phyloP scores from a whole-genome alignment of 192 early-diverging fungal species.

The Rhizophagus sp. region DNA sequence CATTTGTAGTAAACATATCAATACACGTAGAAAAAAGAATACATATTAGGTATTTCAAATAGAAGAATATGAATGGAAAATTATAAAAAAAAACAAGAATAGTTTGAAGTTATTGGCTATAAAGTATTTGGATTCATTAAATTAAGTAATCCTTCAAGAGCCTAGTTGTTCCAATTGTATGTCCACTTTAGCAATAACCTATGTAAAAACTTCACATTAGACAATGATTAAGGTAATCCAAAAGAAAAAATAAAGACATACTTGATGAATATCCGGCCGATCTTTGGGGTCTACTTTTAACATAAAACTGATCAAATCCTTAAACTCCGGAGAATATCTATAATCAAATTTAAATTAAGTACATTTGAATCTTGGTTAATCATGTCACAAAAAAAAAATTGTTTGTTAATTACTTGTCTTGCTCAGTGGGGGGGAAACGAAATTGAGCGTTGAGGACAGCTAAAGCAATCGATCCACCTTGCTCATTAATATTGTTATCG shows the following conservation, averaged over 20 bases:
- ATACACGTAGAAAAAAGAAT: too few species aligned
- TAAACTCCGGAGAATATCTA: conserved; percentile 57
- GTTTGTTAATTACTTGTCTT: conserved; percentile 18
- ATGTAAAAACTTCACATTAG: too few species aligned
- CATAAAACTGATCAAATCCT: conserved; percentile 60
- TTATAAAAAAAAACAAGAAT: too few species aligned
- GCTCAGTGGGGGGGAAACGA: conserved; percentile 45
- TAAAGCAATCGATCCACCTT: conserved; percentile 70
- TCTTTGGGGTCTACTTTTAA: conserved; percentile 56
- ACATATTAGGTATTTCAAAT: too few species aligned
- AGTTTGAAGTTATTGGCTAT: too few species aligned
- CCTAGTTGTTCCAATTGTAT: too few species aligned
- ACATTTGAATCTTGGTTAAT: neutral
- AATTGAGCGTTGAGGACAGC: conserved; percentile 70
- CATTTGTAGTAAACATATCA: too few species aligned
- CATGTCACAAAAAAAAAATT: neutral
- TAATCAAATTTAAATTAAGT: neutral
- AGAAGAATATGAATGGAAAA: too few species aligned
- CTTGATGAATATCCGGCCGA: conserved; percentile 63
- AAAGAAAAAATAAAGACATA: conserved; percentile 15
- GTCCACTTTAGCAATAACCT: too few species aligned
- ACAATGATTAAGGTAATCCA: neutral
- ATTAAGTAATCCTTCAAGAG: too few species aligned
- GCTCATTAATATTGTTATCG: conserved; percentile 62
- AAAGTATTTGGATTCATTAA: too few species aligned